Percentiles rank a stretch among this genome's conserved stretches.
These are phyloP conservation scores for Lentinula edodes DNA, from an alignment of 768 basidiomycete genomes.

Conservation along the genomic window DNA sequence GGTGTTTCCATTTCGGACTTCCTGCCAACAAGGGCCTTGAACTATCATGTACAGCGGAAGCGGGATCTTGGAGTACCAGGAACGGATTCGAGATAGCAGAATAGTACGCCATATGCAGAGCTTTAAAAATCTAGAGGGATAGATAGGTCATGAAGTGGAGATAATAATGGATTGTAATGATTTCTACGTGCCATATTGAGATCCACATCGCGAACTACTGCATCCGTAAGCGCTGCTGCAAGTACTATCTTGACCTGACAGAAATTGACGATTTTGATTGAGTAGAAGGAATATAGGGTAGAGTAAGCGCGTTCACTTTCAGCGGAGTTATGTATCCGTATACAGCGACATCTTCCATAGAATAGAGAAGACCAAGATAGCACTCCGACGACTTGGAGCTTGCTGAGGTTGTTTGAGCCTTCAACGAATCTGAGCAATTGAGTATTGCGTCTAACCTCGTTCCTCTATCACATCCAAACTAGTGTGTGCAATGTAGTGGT, in stretches of 20 bases:
- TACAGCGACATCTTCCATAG: conserved; percentile 90
- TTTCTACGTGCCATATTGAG: conserved; percentile 56
- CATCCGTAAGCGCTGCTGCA: conserved; percentile 73
- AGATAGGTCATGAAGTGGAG: background rate
- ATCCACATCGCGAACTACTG: conserved; percentile 76
- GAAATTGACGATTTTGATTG: background rate
- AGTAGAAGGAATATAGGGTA: background rate
- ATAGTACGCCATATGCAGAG: conserved; percentile 85
- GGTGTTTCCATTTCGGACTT: conserved; percentile 61
- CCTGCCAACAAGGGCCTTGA: conserved; percentile 54
- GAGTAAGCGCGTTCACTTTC: conserved; percentile 44
- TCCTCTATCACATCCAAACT: conserved; percentile 90
- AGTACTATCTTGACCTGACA: conserved; percentile 56
- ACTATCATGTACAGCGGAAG: conserved; percentile 46
- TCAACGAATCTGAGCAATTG: background rate
- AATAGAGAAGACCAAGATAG: conserved; percentile 81
- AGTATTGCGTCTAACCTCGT: conserved; percentile 54
- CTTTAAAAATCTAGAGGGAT: conserved; percentile 69
- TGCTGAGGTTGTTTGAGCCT: conserved; percentile 24
- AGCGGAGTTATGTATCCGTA: conserved; percentile 90
- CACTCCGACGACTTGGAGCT: conserved; percentile 65
- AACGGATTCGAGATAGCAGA: conserved; percentile 83
- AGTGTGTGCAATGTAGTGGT: conserved; percentile 89
- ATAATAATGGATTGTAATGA: background rate
- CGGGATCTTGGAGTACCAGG: conserved; percentile 52